Evolutionary conservation across 108 stramenopile species (phyloP), one percentile per base, ranked within the genome.

Genomic region (Pseudonitzschia multistriata): DNA sequence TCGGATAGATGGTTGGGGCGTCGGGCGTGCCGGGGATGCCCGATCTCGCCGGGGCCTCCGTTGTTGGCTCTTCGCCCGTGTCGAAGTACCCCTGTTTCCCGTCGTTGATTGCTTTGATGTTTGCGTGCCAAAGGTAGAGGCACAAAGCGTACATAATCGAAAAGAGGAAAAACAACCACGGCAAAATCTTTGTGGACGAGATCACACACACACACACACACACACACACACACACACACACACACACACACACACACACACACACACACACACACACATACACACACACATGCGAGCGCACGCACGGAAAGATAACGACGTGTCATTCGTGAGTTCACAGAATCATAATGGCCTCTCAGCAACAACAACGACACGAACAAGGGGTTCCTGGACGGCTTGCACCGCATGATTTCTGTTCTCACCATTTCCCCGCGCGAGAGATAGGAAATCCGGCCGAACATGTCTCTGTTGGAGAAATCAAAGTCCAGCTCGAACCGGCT

Each of bases 341-440:
- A n/a, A n/a, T n/a, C n/a, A n/a, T n/a, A n/a, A n/a, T n/a, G n/a
- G n/a, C n/a, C n/a, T n/a, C n/a, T n/a, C n/a, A n/a, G n/a, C n/a
- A n/a, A n/a, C n/a, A n/a, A n/a, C n/a, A n/a, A n/a, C n/a, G n/a
- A n/a, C n/a, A n/a, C n/a, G n/a, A n/a, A n/a, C n/a, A n/a, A n/a
- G n/a, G n/a, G n/a, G n/a, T n/a, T n/a, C n/a, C n/a, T n/a, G n/a
- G n/a, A n/a, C n/a, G n/a, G n/a, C n/a, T n/a, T n/a, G n/a, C n/a
- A n/a, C n/a, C n/a, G n/a, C n/a, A n/a, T n/a, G n/a, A n/a, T n/a
- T n/a, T n/a, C n/a, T n/a, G n/a, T 48, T n/a, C 31, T 59, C 13
- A 78, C 70, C 84, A 90, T 93, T 72, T 96, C 96, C 31, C 98
- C 97, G 8, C 93, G 94, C 10, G 93, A 84, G 42, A 99, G 70